These are phyloP conservation scores for Paraurostyla sp. DNA, from an alignment of 73 alveolate species.

Conservation along the genomic window DNA sequence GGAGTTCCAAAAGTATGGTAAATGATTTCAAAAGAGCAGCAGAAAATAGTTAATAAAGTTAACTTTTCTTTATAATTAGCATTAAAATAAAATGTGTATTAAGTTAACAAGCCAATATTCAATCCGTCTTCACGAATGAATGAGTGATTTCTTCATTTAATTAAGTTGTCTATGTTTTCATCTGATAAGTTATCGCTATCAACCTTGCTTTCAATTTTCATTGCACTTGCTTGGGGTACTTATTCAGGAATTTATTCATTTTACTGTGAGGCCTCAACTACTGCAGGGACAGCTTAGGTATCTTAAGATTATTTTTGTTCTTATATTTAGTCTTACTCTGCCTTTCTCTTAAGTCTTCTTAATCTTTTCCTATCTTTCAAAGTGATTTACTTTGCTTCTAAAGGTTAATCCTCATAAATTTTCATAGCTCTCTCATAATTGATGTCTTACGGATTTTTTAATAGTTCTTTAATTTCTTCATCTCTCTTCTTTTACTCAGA, in stretches of 20 bases:
- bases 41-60: neutral
- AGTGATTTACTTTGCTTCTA: conserved; percentile 14
- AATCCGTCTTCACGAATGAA: neutral
- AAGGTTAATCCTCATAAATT: neutral
- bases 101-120: neutral
- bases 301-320: too few relatives aligned
- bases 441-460: conserved; percentile 2
- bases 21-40: conserved; percentile 45
- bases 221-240: neutral
- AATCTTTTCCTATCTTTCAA: neutral
- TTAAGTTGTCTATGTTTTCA: neutral
- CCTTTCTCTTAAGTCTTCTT: conserved; percentile 48
- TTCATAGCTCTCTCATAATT: neutral
- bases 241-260: neutral
- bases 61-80: neutral
- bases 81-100: neutral
- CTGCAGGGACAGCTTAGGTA: neutral
- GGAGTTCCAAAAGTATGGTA: conserved; percentile 93
- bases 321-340: neutral
- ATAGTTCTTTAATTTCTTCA: neutral
- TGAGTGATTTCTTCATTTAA: neutral
- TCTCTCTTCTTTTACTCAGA: neutral
- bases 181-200: neutral
- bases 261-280: neutral
- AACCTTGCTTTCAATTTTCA: neutral